Evolutionary conservation across 257 asterid genomes (phyloP).

Genomic region (Echium plantagineum): DNA sequence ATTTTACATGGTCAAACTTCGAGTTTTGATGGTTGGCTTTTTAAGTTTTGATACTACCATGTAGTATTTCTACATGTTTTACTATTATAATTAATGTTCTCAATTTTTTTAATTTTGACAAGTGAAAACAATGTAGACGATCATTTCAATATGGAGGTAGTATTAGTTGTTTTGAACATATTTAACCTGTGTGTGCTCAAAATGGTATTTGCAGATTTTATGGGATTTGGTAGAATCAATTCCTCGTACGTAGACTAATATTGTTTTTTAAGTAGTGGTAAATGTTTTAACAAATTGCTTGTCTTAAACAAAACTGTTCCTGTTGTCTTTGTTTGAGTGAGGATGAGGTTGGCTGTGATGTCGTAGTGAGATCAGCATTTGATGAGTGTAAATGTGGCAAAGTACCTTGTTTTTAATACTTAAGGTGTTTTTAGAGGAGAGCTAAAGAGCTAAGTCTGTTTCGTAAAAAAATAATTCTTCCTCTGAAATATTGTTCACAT

Average conservation of each 20-base stretch:
- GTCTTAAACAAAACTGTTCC: slow-evolving; percentile 15
- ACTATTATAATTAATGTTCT: too few relatives aligned
- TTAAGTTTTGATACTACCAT: too few relatives aligned
- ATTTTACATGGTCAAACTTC: too few relatives aligned
- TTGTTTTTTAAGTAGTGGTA: background rate
- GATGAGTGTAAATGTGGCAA: slow-evolving; percentile 14
- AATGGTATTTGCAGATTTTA: slow-evolving; percentile 11
- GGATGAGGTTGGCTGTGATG: slow-evolving; percentile 38
- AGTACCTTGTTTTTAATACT: slow-evolving; percentile 6
- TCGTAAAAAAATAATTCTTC: slow-evolving; percentile 24
- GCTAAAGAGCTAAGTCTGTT: slow-evolving; percentile 6
- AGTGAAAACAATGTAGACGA: too few relatives aligned
- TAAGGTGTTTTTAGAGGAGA: slow-evolving; percentile 8
- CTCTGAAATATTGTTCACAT: slow-evolving; percentile 4
- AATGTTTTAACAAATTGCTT: slow-evolving; percentile 6
- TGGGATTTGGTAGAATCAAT: slow-evolving; percentile 18
- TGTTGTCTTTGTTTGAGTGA: slow-evolving; percentile 12
- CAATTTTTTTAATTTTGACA: too few relatives aligned
- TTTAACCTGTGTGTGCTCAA: slow-evolving; percentile 13
- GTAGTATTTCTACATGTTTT: too few relatives aligned
- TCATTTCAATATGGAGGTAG: too few relatives aligned
- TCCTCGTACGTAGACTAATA: slow-evolving; percentile 10
- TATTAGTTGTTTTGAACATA: slow-evolving; percentile 14
- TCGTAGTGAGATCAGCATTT: slow-evolving; percentile 2
- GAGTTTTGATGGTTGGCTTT: too few relatives aligned